These are phyloP conservation scores for Talaromyces trachyspermus DNA, from an alignment of 495 filamentous ascomycete genomes.

Conservation along the genomic window DNA sequence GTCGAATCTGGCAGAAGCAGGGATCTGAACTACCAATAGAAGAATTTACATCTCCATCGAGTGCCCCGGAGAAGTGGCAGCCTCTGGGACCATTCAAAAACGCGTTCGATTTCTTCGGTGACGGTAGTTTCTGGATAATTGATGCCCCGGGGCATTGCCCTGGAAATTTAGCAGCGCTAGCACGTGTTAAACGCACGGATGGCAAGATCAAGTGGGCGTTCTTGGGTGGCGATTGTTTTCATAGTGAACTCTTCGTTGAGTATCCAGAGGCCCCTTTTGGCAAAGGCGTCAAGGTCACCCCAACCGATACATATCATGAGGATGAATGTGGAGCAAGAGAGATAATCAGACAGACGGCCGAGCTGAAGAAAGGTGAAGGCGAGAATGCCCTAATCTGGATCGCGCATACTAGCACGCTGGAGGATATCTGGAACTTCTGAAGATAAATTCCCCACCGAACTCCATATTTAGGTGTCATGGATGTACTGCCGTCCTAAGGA, in stretches of 20 bases:
- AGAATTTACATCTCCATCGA: not conserved
- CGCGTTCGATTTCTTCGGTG: slow-evolving; percentile 23
- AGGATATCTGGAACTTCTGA: slow-evolving; percentile 4
- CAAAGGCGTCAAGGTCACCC: slow-evolving; percentile 1
- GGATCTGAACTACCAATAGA: not conserved
- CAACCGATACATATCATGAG: not conserved
- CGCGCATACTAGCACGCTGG: not conserved
- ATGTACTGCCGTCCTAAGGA: too few species aligned
- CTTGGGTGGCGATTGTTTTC: not conserved
- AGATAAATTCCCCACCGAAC: too few species aligned
- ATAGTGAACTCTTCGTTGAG: not conserved
- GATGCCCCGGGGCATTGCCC: slow-evolving; percentile 23
- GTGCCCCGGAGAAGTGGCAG: not conserved
- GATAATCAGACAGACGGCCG: not conserved
- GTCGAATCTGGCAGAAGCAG: not conserved
- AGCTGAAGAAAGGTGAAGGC: slow-evolving; percentile 1
- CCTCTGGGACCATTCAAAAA: slow-evolving; percentile 22
- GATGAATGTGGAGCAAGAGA: not conserved
- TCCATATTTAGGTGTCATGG: too few species aligned
- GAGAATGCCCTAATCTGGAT: slow-evolving; percentile 1
- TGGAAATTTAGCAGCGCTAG: slow-evolving; percentile 17
- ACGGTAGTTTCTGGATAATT: slow-evolving; percentile 26
- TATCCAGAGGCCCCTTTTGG: slow-evolving; percentile 3
- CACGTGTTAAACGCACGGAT: slow-evolving; percentile 1
- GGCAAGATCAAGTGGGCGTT: slow-evolving; percentile 3